Percentiles rank a stretch among this genome's conserved stretches.
phyloP scores from a whole-genome alignment of 768 basidiomycete genomes.

The Xerocomellus intermedius region DNA sequence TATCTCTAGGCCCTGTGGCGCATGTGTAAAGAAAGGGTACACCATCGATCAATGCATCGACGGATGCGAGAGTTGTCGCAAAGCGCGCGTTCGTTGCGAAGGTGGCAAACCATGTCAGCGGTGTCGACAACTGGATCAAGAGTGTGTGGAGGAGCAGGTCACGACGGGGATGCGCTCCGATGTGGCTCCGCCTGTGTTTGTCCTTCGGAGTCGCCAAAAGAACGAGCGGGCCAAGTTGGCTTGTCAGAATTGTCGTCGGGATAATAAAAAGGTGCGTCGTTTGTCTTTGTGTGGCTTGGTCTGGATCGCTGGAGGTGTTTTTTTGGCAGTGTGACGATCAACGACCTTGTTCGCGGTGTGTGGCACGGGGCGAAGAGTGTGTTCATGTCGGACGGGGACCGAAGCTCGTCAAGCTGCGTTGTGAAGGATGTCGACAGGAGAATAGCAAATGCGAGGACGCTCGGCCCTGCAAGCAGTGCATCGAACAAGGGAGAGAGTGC shows the following conservation, averaged over 20 bases:
- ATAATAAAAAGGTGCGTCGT: conserved; percentile 58
- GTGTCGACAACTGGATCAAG: conserved; percentile 35
- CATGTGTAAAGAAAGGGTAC: conserved; percentile 56
- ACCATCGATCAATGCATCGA: conserved; percentile 53
- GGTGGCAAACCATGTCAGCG: conserved; percentile 38
- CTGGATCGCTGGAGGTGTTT: background rate
- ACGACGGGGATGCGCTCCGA: conserved; percentile 25
- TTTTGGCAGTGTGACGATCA: conserved; percentile 55
- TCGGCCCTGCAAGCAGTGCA: conserved; percentile 54
- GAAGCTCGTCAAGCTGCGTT: conserved; percentile 58
- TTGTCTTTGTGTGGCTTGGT: background rate
- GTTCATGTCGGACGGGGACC: conserved; percentile 54
- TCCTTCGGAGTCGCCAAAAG: conserved; percentile 31
- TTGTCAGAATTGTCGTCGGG: conserved; percentile 58
- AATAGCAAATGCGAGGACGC: conserved; percentile 60
- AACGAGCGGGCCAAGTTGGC: conserved; percentile 57
- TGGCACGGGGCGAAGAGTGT: conserved; percentile 53
- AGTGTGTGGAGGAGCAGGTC: conserved; percentile 47
- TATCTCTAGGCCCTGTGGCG: conserved; percentile 50
- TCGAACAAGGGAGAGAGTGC: conserved; percentile 47
- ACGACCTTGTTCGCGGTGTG: conserved; percentile 60
- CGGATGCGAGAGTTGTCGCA: conserved; percentile 60
- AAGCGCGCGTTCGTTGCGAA: conserved; percentile 45
- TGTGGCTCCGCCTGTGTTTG: conserved; percentile 18
- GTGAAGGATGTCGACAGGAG: conserved; percentile 54